Evolutionary conservation across 495 filamentous ascomycete species (phyloP).

Genomic region (Neurospora sp.): DNA sequence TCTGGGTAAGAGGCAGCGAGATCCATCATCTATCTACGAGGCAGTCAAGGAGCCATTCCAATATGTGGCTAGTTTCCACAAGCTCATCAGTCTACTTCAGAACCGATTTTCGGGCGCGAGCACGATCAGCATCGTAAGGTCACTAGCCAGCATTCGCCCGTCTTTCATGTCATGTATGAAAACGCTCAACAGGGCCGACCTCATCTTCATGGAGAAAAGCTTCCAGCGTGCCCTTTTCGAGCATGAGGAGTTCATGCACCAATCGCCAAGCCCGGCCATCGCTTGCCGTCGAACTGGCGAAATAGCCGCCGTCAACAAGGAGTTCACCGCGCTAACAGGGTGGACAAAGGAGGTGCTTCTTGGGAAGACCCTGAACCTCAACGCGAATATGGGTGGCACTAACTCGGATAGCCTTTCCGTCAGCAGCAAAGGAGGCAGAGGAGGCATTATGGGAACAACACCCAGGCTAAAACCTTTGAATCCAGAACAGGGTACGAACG

Average conservation of each 20-base stretch:
- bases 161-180: constrained; percentile 84
- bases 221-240: constrained; percentile 88
- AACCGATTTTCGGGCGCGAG: constrained; percentile 62
- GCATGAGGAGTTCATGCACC: constrained; percentile 84
- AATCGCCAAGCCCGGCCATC: constrained; percentile 79
- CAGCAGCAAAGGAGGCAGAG: constrained; percentile 18
- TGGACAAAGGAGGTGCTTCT: constrained; percentile 89
- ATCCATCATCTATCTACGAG: constrained; percentile 79
- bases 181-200: constrained; percentile 71
- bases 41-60: constrained; percentile 82
- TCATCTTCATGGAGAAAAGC: constrained; percentile 95
- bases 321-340: constrained; percentile 86
- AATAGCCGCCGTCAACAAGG: constrained; percentile 83
- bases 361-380: constrained; percentile 79
- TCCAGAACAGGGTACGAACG: constrained; percentile 21
- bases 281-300: constrained; percentile 89
- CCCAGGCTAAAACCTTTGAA: constrained; percentile 34
- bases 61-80: constrained; percentile 84
- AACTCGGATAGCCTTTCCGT: constrained; percentile 21
- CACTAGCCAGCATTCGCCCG: constrained; percentile 80
- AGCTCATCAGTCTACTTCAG: constrained; percentile 70
- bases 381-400: constrained; percentile 58
- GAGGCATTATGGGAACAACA: constrained; percentile 34
- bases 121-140: constrained; percentile 69
- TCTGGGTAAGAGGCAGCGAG: constrained; percentile 44